Base-by-base conservation (phyloP, 352 stramenopile genomes). In the Thalassiosira livingstoniorum region DNA sequence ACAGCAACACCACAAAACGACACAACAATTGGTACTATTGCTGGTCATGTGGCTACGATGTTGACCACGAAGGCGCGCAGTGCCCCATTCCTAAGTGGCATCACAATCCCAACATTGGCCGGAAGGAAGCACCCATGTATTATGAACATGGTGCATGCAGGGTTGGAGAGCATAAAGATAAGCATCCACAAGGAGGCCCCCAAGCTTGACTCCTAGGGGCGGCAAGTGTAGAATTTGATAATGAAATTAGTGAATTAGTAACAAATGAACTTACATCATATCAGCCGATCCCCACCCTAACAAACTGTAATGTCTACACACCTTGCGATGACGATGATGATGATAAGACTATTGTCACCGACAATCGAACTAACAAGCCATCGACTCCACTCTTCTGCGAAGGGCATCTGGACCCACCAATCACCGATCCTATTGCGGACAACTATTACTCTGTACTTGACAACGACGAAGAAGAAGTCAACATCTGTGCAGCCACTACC, bases 21-120 rank as follows among this genome's bases (percentile, higher is more conserved):
- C 35, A 34, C 34, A 35, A 29, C 23, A 64, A 32, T 34, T 64
- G 27, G 18, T 35, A 64, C 35, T 4, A 21, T 32, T 32, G 55
- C 27, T 64, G 35, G 3, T 64, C 23, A 10, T 64, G 55, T 34
- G 55, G 55, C 34, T 64, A 35, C 35, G 55, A 64, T 34, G 55
- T 64, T 2, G 55, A 29, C 2, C 3, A 64, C 35, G 18, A 27
- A 13, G n/a, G 35, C 23, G 35, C 55, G n/a, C n/a, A n/a, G n/a
- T n/a, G n/a, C n/a, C n/a, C n/a, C n/a, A n/a, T n/a, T n/a, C n/a
- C n/a, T n/a, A n/a, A 21, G 35, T 21, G 13, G 34, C 34, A 35
- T 64, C 55, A 5, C 90, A 82, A n/a, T 82, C 86, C 15, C 87
- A 23, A 68, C 62, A 54, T 31, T 31, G 31, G 2, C 25, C 2